A percentile compares a stretch with the other conserved stretches of the same genome.
Evolutionary conservation across 345 rosid genomes (phyloP).

Genomic region (Arabis alpina): DNA sequence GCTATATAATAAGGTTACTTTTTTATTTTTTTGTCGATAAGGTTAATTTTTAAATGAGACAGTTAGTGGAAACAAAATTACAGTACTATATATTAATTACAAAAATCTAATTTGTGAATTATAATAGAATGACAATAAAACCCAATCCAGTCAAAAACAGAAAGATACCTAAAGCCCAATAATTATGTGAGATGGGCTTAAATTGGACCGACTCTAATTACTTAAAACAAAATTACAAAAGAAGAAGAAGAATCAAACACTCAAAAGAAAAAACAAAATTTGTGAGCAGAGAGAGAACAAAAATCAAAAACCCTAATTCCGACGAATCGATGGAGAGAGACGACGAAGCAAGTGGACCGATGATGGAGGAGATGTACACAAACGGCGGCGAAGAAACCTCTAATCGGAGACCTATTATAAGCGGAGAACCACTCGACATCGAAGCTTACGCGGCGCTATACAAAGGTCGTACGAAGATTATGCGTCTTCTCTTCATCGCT

Average conservation of each 20-base stretch:
- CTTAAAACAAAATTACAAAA: neutral
- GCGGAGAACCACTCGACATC: conserved; percentile 89
- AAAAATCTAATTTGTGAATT: neutral
- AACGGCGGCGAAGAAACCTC: conserved; percentile 62
- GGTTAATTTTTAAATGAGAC: neutral
- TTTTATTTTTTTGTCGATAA: too few relatives aligned
- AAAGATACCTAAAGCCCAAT: conserved; percentile 7
- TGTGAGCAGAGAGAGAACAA: neutral
- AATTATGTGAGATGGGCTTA: conserved; percentile 35
- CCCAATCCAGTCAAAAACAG: neutral
- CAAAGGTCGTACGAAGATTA: conserved; percentile 85
- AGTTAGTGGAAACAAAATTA: neutral
- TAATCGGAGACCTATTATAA: conserved; percentile 64
- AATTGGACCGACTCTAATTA: conserved; percentile 32
- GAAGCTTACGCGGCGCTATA: conserved; percentile 92
- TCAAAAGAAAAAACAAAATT: conserved; percentile 2
- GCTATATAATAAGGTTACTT: too few relatives aligned
- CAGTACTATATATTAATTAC: neutral
- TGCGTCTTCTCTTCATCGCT: conserved; percentile 82
- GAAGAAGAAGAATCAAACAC: conserved; percentile 1
- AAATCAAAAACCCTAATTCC: conserved; percentile 38
- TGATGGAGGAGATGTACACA: conserved; percentile 70
- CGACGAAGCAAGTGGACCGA: conserved; percentile 56
- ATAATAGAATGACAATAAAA: neutral
- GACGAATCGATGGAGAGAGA: conserved; percentile 70